Evolutionary conservation across 2,329 filamentous ascomycete species (phyloP).

Genomic region (Cladosporium colombiae): DNA sequence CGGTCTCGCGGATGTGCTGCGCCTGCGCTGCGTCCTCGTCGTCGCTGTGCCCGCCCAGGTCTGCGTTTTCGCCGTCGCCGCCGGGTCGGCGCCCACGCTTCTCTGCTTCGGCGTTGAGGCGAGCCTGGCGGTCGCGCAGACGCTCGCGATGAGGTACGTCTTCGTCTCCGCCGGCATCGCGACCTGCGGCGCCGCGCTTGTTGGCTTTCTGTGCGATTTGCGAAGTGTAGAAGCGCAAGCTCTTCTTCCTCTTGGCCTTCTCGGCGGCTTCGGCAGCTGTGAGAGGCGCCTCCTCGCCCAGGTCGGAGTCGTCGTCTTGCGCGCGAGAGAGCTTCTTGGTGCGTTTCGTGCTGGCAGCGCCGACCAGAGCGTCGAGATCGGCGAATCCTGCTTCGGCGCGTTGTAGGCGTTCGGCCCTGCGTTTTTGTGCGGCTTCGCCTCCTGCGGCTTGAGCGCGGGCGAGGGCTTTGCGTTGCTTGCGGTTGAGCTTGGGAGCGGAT

Average conservation of each 20-base stretch:
- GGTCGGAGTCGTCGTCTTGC: slow-evolving; percentile 70
- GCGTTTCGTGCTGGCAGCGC: slow-evolving; percentile 41
- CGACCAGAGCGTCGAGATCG: slow-evolving; percentile 66
- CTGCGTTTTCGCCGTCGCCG: slow-evolving; percentile 55
- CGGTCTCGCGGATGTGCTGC: slow-evolving; percentile 47
- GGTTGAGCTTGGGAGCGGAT: slow-evolving; percentile 14
- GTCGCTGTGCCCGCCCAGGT: slow-evolving; percentile 71
- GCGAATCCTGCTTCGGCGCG: slow-evolving; percentile 70
- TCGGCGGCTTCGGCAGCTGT: slow-evolving; percentile 78
- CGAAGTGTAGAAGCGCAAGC: slow-evolving; percentile 94
- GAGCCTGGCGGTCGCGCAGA: slow-evolving; percentile 78
- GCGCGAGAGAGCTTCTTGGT: slow-evolving; percentile 46
- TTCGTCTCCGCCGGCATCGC: slow-evolving; percentile 74
- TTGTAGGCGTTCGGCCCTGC: slow-evolving; percentile 54
- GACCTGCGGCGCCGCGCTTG: slow-evolving; percentile 72
- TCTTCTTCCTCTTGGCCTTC: slow-evolving; percentile 88
- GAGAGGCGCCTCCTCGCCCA: slow-evolving; percentile 83
- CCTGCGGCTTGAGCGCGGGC: slow-evolving; percentile 55
- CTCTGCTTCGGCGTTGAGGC: slow-evolving; percentile 86
- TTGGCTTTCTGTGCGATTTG: slow-evolving; percentile 95
- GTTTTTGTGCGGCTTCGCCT: slow-evolving; percentile 56
- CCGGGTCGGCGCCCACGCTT: slow-evolving; percentile 66
- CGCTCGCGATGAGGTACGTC: slow-evolving; percentile 89
- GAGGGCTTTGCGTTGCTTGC: slow-evolving; percentile 38
- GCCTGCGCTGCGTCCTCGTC: slow-evolving; percentile 61